These are phyloP conservation scores for Pulveroboletus sp. DNA, from an alignment of 768 basidiomycete species.

Conservation along the genomic window DNA sequence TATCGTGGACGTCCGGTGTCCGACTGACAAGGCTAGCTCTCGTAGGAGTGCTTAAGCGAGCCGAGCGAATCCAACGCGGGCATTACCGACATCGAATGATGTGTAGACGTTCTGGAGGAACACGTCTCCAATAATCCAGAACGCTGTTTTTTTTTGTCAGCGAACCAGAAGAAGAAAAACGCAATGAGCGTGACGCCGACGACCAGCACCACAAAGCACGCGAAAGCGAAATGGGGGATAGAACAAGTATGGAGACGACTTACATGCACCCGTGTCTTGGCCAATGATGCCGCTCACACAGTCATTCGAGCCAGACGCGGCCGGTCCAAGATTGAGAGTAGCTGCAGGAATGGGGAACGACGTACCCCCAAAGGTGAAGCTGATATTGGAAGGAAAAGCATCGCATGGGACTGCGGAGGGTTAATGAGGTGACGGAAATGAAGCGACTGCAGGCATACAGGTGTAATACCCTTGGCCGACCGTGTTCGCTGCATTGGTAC, in stretches of 20 bases:
- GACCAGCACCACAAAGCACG: neutral
- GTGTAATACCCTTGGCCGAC: slow-evolving; percentile 32
- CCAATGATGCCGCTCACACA: slow-evolving; percentile 32
- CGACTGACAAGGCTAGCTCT: neutral
- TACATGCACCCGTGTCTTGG: neutral
- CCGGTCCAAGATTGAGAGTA: slow-evolving; percentile 37
- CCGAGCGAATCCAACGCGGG: slow-evolving; percentile 34
- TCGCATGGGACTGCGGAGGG: slow-evolving; percentile 26
- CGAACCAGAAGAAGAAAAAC: neutral
- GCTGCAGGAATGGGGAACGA: slow-evolving; percentile 28
- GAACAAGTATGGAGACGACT: neutral
- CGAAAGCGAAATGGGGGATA: no score
- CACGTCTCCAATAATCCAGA: slow-evolving; percentile 19
- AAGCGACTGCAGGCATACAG: slow-evolving; percentile 14
- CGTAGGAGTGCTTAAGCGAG: slow-evolving; percentile 1
- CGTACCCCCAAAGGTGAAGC: slow-evolving; percentile 36
- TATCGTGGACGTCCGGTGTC: neutral
- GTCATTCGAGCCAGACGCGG: slow-evolving; percentile 13
- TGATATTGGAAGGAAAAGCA: slow-evolving; percentile 17
- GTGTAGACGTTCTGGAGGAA: slow-evolving; percentile 43
- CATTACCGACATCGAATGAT: slow-evolving; percentile 34
- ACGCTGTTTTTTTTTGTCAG: neutral
- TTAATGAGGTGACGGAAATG: neutral
- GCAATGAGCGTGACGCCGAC: slow-evolving; percentile 2
- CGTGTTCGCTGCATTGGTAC: slow-evolving; percentile 14